Percentiles rank a stretch among this genome's conserved stretches.
Evolutionary conservation across 2,329 filamentous ascomycete genomes (phyloP).

Genomic region (Lecanicillium sp.): DNA sequence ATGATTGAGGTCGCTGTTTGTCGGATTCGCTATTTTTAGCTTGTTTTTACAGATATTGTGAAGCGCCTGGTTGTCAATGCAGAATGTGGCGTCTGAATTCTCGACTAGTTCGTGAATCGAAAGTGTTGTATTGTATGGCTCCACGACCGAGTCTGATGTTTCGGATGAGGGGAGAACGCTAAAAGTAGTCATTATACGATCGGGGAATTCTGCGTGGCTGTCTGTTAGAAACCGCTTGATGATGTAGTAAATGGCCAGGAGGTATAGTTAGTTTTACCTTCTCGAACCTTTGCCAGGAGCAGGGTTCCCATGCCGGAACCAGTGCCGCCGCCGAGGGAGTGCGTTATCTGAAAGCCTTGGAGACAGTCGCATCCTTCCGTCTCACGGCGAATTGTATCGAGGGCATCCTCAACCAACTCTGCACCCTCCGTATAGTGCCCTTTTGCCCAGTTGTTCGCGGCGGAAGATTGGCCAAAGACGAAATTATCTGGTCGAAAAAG

Average conservation of each 20-base stretch:
- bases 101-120: constrained; percentile 98
- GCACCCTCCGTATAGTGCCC: constrained; percentile 99
- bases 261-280: constrained; percentile 31
- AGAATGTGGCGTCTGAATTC: constrained; percentile 99
- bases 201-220: constrained; percentile 73
- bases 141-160: constrained; percentile 98
- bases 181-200: constrained; percentile 99
- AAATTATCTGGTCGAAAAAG: constrained; percentile 99
- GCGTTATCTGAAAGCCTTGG: constrained; percentile 99
- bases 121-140: constrained; percentile 99
- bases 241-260: not conserved
- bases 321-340: constrained; percentile 99
- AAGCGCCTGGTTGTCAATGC: constrained; percentile 99
- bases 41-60: constrained; percentile 99
- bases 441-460: constrained; percentile 99
- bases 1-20: constrained; percentile 98
- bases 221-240: not conserved
- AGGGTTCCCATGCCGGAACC: constrained; percentile 99
- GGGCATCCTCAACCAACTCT: constrained; percentile 94
- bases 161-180: constrained; percentile 97
- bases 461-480: constrained; percentile 98
- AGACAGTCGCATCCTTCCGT: constrained; percentile 99
- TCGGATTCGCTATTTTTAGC: constrained; percentile 96
- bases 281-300: constrained; percentile 99
- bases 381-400: constrained; percentile 97